Conservation (phyloP, 371 early-diverging fungal genomes). For the Capillidium rhysosporum region DNA sequence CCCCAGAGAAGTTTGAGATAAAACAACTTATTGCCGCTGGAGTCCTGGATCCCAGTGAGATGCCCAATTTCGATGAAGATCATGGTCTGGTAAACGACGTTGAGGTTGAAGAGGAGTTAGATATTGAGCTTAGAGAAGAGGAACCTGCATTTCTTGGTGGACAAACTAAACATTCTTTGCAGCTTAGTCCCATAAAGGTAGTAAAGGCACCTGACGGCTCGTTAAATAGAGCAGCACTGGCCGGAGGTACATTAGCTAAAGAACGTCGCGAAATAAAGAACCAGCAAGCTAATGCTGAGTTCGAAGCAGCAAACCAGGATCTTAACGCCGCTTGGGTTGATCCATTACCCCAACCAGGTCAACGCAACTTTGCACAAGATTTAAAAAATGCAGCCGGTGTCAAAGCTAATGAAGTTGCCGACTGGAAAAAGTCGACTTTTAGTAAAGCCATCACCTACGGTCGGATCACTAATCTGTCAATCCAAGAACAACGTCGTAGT, state of each 20-base stretch:
- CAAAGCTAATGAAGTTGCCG: slow-evolving; percentile 53
- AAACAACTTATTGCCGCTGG: slow-evolving; percentile 93
- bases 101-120: slow-evolving; percentile 85
- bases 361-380: slow-evolving; percentile 79
- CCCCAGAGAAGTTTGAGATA: slow-evolving; percentile 92
- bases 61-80: slow-evolving; percentile 68
- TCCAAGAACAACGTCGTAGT: slow-evolving; percentile 81
- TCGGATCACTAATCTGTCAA: slow-evolving; percentile 63
- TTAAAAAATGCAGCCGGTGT: slow-evolving; percentile 37
- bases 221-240: slow-evolving; percentile 83
- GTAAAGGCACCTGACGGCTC: slow-evolving; percentile 95
- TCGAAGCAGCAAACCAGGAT: slow-evolving; percentile 75
- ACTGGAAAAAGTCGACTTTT: slow-evolving; percentile 82
- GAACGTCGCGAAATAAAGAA: slow-evolving; percentile 77
- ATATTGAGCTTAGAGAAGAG: slow-evolving; percentile 89
- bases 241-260: slow-evolving; percentile 80
- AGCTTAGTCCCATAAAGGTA: slow-evolving; percentile 86
- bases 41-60: slow-evolving; percentile 64
- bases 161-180: slow-evolving; percentile 64
- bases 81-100: slow-evolving; percentile 50
- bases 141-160: slow-evolving; percentile 89
- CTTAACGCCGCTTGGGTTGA: slow-evolving; percentile 81
- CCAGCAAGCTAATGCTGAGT: slow-evolving; percentile 72
- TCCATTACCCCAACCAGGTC: slow-evolving; percentile 80
- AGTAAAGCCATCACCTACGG: slow-evolving; percentile 81